Conservation (phyloP, 116 monocot species). For the Trichopus zeylanicus region DNA sequence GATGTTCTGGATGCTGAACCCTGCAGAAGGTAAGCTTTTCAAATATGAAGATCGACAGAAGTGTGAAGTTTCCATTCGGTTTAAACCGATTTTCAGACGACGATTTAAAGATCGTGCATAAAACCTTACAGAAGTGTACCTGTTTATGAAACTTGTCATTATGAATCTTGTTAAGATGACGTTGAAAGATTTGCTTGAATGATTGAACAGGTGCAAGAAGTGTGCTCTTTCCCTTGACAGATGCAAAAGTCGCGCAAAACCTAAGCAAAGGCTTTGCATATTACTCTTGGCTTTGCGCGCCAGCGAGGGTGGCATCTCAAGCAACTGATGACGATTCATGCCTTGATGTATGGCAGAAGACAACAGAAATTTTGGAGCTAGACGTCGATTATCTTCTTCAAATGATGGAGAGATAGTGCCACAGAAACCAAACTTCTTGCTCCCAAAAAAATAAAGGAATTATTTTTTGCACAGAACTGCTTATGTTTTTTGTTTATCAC, state of each 20-base stretch:
- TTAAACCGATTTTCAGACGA: no score
- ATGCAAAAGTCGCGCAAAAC: background rate
- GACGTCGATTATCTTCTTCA: background rate
- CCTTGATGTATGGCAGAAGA: constrained; percentile 5
- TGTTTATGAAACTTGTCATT: no score
- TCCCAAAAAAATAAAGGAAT: no score
- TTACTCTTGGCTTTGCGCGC: constrained; percentile 3
- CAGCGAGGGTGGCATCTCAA: background rate
- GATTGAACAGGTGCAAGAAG: constrained; percentile 13
- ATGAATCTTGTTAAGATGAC: no score
- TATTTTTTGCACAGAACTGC: no score
- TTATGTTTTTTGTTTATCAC: no score
- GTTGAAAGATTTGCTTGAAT: no score
- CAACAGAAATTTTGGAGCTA: background rate
- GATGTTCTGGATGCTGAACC: constrained; percentile 14
- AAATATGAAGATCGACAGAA: no score
- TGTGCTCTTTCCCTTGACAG: constrained; percentile 3
- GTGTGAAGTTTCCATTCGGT: no score
- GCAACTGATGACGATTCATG: background rate
- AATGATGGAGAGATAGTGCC: background rate
- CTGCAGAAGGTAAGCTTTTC: constrained; percentile 2
- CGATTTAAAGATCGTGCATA: no score
- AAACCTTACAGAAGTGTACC: no score
- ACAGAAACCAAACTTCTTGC: no score
- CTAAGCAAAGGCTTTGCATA: background rate